These are phyloP conservation scores for Pittosporum tobira DNA, from an alignment of 129 eudicot species.

Conservation along the genomic window DNA sequence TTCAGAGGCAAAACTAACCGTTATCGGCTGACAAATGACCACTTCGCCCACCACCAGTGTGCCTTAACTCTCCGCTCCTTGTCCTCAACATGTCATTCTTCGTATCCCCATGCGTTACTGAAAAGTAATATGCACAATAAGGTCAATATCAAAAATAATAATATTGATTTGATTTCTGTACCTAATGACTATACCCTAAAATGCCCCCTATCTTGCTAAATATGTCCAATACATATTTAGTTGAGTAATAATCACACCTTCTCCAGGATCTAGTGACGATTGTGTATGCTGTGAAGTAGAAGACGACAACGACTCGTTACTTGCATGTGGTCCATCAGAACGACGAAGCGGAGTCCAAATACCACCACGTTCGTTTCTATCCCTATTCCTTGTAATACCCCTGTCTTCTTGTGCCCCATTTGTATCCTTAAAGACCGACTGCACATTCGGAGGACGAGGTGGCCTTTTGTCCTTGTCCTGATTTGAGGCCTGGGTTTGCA, in stretches of 20 bases:
- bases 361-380: constrained; percentile 95
- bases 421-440: constrained; percentile 24
- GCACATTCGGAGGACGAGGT: constrained; percentile 54
- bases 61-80: constrained; percentile 45
- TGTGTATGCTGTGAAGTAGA: constrained; percentile 36
- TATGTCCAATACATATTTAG: neutral
- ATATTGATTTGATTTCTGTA: too few species aligned
- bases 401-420: constrained; percentile 51
- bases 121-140: neutral
- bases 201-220: neutral
- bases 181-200: neutral
- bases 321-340: constrained; percentile 62
- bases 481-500: constrained; percentile 26
- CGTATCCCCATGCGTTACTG: constrained; percentile 41
- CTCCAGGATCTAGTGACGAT: constrained; percentile 33
- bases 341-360: constrained; percentile 92
- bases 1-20: constrained; percentile 39
- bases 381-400: constrained; percentile 52
- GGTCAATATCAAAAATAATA: neutral
- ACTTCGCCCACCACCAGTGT: constrained; percentile 47
- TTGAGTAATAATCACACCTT: constrained; percentile 33
- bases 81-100: constrained; percentile 32
- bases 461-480: constrained; percentile 66
- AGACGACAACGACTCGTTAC: constrained; percentile 51
- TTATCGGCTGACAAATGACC: constrained; percentile 47